Percentiles rank a stretch among this genome's conserved stretches.
Evolutionary conservation across 495 filamentous ascomycete genomes (phyloP).

Genomic region (Daldinia decipiens): DNA sequence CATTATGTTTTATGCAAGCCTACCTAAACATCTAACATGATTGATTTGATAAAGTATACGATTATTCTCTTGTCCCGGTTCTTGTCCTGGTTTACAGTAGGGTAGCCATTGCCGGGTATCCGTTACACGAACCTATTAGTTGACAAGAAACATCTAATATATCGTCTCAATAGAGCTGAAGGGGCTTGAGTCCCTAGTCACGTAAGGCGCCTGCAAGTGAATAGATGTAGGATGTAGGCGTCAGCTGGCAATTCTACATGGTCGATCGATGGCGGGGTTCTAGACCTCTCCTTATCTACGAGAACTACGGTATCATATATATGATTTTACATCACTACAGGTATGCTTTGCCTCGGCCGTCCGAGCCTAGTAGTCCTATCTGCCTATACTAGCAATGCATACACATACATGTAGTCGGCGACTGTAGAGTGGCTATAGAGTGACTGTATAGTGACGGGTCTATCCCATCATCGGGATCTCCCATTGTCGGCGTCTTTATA

Average conservation of each 20-base stretch:
- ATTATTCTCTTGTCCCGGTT: constrained; percentile 9
- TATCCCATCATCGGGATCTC: constrained; percentile 14
- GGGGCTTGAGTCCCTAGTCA: not conserved
- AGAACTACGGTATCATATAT: not conserved
- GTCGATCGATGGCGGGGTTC: constrained; percentile 26
- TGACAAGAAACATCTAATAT: not conserved
- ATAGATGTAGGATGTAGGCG: constrained; percentile 7
- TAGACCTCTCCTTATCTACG: constrained; percentile 35
- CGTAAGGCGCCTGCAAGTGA: constrained; percentile 26
- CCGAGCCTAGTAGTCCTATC: constrained; percentile 35
- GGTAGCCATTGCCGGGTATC: constrained; percentile 1
- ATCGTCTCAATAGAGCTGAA: constrained; percentile 6
- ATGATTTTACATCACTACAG: not conserved
- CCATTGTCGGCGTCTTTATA: constrained; percentile 4
- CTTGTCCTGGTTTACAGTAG: constrained; percentile 18
- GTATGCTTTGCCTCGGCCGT: constrained; percentile 11
- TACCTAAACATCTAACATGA: constrained; percentile 6
- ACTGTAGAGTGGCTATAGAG: not conserved
- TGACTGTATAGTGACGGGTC: not conserved
- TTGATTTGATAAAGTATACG: constrained; percentile 3
- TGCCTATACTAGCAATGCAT: not conserved
- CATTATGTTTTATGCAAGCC: not conserved
- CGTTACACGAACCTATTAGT: not conserved
- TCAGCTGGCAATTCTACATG: constrained; percentile 18
- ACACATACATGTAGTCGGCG: constrained; percentile 10